Percentiles rank a stretch among this genome's conserved stretches.
These are phyloP conservation scores for Peronospora belbahrii DNA, from an alignment of 352 stramenopile genomes.

Conservation along the genomic window DNA sequence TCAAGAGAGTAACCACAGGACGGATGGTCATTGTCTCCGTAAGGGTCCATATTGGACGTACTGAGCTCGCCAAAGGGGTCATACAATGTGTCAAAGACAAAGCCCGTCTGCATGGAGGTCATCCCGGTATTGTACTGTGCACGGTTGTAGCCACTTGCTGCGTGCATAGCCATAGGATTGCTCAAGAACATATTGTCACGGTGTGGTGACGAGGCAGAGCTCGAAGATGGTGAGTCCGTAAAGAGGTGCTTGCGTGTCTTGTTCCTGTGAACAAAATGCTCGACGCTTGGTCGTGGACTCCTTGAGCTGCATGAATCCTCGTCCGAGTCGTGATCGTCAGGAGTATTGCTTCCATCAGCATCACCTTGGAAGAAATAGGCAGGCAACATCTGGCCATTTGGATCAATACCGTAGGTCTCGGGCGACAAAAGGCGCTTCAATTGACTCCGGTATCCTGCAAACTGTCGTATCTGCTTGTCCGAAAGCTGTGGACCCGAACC, in stretches of 20 bases:
- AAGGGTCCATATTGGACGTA: slow-evolving; percentile 34
- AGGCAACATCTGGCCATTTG: slow-evolving; percentile 39
- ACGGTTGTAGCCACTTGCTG: slow-evolving; percentile 18
- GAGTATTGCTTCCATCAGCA: slow-evolving; percentile 18
- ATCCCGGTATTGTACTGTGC: slow-evolving; percentile 15
- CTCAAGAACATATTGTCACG: slow-evolving; percentile 31
- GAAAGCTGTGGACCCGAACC: slow-evolving; percentile 41
- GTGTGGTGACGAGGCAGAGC: slow-evolving; percentile 24
- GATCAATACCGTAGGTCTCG: slow-evolving; percentile 77
- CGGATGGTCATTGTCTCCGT: slow-evolving; percentile 42
- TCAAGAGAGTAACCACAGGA: slow-evolving; percentile 45
- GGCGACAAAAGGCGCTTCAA: slow-evolving; percentile 71
- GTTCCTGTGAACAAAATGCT: slow-evolving; percentile 24
- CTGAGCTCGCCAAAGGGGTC: slow-evolving; percentile 38
- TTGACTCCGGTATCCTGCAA: slow-evolving; percentile 57
- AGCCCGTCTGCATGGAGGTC: slow-evolving; percentile 14
- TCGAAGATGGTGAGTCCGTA: slow-evolving; percentile 38
- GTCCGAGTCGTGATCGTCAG: slow-evolving; percentile 57
- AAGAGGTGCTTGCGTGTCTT: slow-evolving; percentile 41
- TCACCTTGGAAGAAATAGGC: slow-evolving; percentile 31
- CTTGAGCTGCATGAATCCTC: slow-evolving; percentile 37
- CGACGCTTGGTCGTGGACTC: slow-evolving; percentile 22
- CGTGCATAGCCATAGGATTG: slow-evolving; percentile 21
- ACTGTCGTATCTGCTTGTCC: slow-evolving; percentile 70
- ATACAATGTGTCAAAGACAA: slow-evolving; percentile 35